phyloP scores from a whole-genome alignment of 2,329 filamentous ascomycete species.

The Helicocarpus griseus region DNA sequence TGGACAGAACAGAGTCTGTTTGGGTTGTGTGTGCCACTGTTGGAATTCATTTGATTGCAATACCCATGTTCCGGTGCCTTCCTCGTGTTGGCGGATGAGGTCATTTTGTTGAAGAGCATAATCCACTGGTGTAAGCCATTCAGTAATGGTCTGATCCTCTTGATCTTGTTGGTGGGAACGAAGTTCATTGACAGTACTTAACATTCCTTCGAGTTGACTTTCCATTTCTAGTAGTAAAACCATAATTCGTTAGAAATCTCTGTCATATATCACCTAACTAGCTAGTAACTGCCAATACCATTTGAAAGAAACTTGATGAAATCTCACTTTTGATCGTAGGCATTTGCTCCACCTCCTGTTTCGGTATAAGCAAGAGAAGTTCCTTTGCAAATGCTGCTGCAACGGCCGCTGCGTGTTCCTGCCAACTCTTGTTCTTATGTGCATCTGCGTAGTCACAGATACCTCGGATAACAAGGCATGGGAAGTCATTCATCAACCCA shows the following conservation, averaged over 20 bases:
- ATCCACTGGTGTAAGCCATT: constrained; percentile 33
- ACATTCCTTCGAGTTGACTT: neutral
- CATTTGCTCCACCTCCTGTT: neutral
- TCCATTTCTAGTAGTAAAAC: neutral
- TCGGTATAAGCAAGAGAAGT: constrained; percentile 6
- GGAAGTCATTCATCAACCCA: constrained; percentile 5
- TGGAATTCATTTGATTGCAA: constrained; percentile 29
- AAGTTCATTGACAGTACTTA: neutral
- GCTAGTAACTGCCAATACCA: too few relatives aligned
- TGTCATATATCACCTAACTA: too few relatives aligned
- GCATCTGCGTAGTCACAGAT: constrained; percentile 12
- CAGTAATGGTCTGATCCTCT: neutral
- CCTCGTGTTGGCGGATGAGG: constrained; percentile 26
- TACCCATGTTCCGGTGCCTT: constrained; percentile 40
- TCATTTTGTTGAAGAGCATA: constrained; percentile 34
- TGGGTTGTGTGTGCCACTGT: constrained; percentile 6
- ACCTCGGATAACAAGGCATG: constrained; percentile 12
- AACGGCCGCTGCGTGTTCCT: constrained; percentile 11
- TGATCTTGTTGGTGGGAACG: neutral
- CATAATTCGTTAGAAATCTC: neutral
- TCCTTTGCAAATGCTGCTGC: constrained; percentile 14
- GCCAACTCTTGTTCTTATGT: constrained; percentile 12
- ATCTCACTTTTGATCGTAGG: neutral
- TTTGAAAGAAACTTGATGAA: neutral
- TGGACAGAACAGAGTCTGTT: constrained; percentile 3